Evolutionary conservation across 2,329 filamentous ascomycete genomes (phyloP), one percentile per base, ranked within the genome.

Genomic region (Verticillium albo-atrum): DNA sequence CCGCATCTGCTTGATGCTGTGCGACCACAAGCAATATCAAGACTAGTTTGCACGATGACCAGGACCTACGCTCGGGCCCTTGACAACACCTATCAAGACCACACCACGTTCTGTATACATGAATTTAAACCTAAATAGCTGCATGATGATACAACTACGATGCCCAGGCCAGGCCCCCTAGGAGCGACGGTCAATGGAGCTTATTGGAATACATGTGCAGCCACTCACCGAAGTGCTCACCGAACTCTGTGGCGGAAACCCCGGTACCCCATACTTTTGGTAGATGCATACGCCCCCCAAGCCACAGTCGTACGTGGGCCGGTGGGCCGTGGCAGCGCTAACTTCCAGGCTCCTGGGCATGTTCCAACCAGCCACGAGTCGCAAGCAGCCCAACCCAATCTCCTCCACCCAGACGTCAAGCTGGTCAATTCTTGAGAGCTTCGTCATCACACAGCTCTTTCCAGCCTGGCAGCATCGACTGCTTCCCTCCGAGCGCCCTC

Each of bases 401-500:
- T 50, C 57, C 53, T 55, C 47, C 54, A 57, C 27, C 54, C 54
- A 56, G 54, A 47, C 34, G 34, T 47, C 62, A 63, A 64, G 62
- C 62, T 63, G 59, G 59, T 59, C 63, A 63, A 60, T 26, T 62
- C 42, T 57, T 32, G 63, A 60, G 62, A 61, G 63, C 63, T 60
- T 64, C 63, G 62, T 64, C 63, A 64, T 62, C 63, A 60, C 50
- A 37, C 54, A 56, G 54, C 54, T 56, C 42, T 26, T 50, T 58
- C 59, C 55, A 57, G 58, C 60, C 56, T 60, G 55, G 55, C 51
- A 42, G 47, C 55, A 57, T 55, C 59, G 50, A 34, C 54, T 23
- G 54, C 58, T 26, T 52, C 26, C 34, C 28, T 52, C 55, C 60
- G 50, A 58, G 56, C 6, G 52, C 27, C 52, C 28, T 32, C n/a